Evolutionary conservation across 345 rosid species (phyloP), one percentile per base, ranked within the genome.

Genomic region (Anastatica hierochuntica): DNA sequence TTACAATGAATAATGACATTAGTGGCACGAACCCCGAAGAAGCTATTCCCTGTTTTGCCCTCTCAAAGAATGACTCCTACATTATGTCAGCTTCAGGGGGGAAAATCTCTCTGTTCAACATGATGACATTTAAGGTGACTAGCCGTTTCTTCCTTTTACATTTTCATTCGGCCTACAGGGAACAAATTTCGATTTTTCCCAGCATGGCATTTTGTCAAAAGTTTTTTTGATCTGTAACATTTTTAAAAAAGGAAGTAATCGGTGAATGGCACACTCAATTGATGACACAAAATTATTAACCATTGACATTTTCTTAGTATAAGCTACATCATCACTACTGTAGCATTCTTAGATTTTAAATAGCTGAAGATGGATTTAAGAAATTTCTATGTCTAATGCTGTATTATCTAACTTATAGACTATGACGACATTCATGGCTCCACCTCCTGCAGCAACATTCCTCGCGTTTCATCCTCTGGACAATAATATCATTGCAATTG

Each of bases 401-500:
- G 10, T 60, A 2, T 53, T 19, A 1, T 68, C 36, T 57, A 8
- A 66, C 60, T 47, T 34, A 54, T 64, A 88, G 97, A 82, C 74
- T 4, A 79, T 82, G 83, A 77, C 83, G 21, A 85, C 82, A 14
- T 76, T 84, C 83, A 84, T 82, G 87, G 69, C 87, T 37, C 83
- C 88, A 46, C 97, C 87, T 10, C 87, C 92, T 10, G 82, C 95
- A 17, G 87, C 87, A 36, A 80, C 97, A 13, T 85, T 77, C 72
- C 72, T 88, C 24, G 97, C 92, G 23, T 85, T 82, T 55, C 74
- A 82, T 64, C 97, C 97, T 52, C 78, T 56, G 57, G 83, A 77
- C 67, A 80, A 79, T 78, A 74, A 67, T 43, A 76, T 77, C 38
- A 76, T 85, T 73, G 97, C 97, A 21, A 82, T 88, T 24, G 97